Evolutionary conservation across 331 rosid species (phyloP).

Genomic region (Rosa hybrid): DNA sequence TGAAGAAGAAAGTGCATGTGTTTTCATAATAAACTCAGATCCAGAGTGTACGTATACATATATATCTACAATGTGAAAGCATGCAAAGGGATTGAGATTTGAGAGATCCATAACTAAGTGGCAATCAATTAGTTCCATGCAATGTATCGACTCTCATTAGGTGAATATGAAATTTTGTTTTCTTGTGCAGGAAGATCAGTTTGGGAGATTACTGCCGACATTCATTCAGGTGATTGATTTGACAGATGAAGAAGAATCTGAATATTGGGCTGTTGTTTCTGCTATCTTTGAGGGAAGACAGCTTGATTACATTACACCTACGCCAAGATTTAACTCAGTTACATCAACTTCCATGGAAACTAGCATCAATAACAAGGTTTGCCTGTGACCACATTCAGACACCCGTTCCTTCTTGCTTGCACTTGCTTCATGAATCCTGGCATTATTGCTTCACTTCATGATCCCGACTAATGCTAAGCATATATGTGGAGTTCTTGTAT

Average conservation of each 20-base stretch:
- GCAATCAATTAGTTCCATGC: not conserved
- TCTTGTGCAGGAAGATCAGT: slow-evolving; percentile 82
- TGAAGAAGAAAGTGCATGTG: not conserved
- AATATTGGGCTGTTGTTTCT: slow-evolving; percentile 76
- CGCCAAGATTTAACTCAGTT: slow-evolving; percentile 49
- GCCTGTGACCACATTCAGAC: slow-evolving; percentile 18
- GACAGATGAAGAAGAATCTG: slow-evolving; percentile 83
- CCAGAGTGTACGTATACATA: not conserved
- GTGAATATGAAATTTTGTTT: not conserved
- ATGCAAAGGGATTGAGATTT: not conserved
- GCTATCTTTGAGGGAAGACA: slow-evolving; percentile 88
- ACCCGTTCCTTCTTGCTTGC: slow-evolving; percentile 5
- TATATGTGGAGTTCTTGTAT: not conserved
- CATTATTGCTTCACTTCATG: not conserved
- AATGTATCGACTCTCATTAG: not conserved
- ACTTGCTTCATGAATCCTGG: not conserved
- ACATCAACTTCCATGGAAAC: slow-evolving; percentile 63
- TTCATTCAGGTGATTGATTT: slow-evolving; percentile 91
- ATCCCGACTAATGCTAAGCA: not conserved
- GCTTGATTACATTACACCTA: slow-evolving; percentile 49
- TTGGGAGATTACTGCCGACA: slow-evolving; percentile 87
- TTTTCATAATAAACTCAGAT: not conserved
- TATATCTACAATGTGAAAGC: not conserved
- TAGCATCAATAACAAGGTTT: slow-evolving; percentile 89
- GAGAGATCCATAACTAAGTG: not conserved